Conservation (phyloP, 345 rosid species). For the Eutrema heterophyllum region DNA sequence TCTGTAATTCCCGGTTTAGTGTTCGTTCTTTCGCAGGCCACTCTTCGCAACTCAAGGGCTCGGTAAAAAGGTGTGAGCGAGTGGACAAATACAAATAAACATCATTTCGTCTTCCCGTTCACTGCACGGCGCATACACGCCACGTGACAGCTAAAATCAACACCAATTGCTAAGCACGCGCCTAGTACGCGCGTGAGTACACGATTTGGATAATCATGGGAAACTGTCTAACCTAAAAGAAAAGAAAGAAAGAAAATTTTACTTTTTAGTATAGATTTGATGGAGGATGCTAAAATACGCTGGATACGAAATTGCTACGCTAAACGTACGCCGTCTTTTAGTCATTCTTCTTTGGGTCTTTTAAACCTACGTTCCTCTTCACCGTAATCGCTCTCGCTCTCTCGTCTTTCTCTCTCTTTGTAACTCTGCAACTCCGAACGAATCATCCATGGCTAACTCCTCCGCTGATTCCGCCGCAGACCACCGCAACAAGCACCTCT, state of each 20-base stretch:
- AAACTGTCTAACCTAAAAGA: too few relatives aligned
- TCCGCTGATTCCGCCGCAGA: conserved; percentile 42
- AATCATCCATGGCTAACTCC: conserved; percentile 65
- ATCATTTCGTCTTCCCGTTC: not conserved
- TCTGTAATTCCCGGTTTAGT: not conserved
- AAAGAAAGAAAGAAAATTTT: too few relatives aligned
- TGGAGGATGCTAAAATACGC: conserved; percentile 3
- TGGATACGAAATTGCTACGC: not conserved
- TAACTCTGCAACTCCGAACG: conserved; percentile 30
- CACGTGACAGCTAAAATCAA: not conserved
- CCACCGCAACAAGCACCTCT: conserved; percentile 44
- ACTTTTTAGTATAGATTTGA: too few relatives aligned
- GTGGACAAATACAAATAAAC: not conserved
- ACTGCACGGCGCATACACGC: not conserved
- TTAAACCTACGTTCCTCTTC: conserved; percentile 33
- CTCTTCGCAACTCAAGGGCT: not conserved
- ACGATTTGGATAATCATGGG: conserved; percentile 18
- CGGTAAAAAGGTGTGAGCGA: not conserved
- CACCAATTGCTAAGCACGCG: not conserved
- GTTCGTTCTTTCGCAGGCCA: not conserved
- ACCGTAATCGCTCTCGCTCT: conserved; percentile 12
- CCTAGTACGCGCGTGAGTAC: not conserved
- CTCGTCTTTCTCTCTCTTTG: not conserved
- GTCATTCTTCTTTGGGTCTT: conserved; percentile 15
- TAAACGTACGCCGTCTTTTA: conserved; percentile 25